Conservation (phyloP, 306 rosid species). For the Carpinus fangiana region DNA sequence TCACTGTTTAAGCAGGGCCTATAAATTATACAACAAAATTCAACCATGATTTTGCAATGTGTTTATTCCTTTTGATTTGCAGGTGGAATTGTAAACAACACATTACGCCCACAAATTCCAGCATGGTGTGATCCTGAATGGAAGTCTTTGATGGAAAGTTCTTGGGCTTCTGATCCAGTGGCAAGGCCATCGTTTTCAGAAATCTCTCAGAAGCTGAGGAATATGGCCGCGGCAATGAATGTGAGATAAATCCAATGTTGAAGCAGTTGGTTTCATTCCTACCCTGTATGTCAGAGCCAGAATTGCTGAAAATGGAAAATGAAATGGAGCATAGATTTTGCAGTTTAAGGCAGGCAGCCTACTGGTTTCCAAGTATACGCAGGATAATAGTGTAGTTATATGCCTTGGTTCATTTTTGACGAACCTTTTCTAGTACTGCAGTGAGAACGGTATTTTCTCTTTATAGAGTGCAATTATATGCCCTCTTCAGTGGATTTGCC, state of each 20-base stretch:
- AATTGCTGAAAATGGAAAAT: constrained; percentile 45
- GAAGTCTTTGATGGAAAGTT: constrained; percentile 93
- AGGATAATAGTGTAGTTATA: constrained; percentile 48
- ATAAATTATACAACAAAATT: background rate
- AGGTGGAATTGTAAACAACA: constrained; percentile 96
- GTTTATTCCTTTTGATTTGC: constrained; percentile 23
- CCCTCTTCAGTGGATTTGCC: constrained; percentile 42
- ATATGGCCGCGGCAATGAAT: constrained; percentile 93
- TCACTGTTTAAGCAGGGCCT: constrained; percentile 5
- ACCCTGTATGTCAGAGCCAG: constrained; percentile 42
- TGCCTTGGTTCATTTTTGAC: constrained; percentile 43
- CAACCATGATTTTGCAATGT: constrained; percentile 13
- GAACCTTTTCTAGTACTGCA: constrained; percentile 42
- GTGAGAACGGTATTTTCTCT: constrained; percentile 37
- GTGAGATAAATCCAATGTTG: constrained; percentile 57
- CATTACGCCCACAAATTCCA: constrained; percentile 86
- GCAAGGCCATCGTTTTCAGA: constrained; percentile 90
- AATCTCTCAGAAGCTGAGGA: constrained; percentile 95
- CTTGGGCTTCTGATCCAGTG: constrained; percentile 89
- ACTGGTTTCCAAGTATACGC: constrained; percentile 44
- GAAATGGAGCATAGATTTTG: constrained; percentile 48
- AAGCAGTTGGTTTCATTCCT: constrained; percentile 34
- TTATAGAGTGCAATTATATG: constrained; percentile 36
- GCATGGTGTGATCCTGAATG: constrained; percentile 99
- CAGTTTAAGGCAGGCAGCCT: constrained; percentile 49